Evolutionary conservation across 306 rosid species (phyloP), one percentile per base, ranked within the genome.

Genomic region (Lathyrus oleraceus): DNA sequence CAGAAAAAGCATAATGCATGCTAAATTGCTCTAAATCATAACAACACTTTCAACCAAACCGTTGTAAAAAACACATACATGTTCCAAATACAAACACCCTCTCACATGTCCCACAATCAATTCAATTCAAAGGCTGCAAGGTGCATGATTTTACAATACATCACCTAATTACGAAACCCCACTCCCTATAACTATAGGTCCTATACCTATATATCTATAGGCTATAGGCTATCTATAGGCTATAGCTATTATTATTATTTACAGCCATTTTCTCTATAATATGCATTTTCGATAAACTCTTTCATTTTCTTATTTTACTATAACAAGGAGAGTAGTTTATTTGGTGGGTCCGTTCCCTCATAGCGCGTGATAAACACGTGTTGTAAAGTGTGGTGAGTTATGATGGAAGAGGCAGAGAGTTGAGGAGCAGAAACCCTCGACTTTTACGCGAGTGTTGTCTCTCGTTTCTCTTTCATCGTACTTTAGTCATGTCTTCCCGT

Each of bases 401-500:
- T 23, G 45, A 59, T 25, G 48, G 40, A 28, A 57, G 68, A 25
- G 43, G 52, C 65, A 76, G 49, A 68, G 81, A 43, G 81, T 70
- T 76, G 61, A 59, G 10, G 39, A 12, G 43, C 77, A 78, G 69
- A 73, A 67, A 36, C 82, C 82, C 85, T 81, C 85, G 82, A 77
- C 74, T 77, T 81, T 81, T 81, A 73, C 77, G 85, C 85, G 82
- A 40, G 77, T 63, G 27, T 40, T 75, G 80, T 65, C 80, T n/a
- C 65, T 35, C 52, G 9, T 60, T 51, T 47, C 27, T 51, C 65
- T 83, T 83, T 87, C 93, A 90, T 87, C 87, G 94, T 93, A 93
- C 97, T 84, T 83, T 88, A 65, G 86, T 86, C 89, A 79, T 62
- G 77, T 87, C 69, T 36, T 25, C 16, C 21, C 76, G 47, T 83